Conservation (phyloP, 352 stramenopile genomes). For the Stramenopiles sp. region DNA sequence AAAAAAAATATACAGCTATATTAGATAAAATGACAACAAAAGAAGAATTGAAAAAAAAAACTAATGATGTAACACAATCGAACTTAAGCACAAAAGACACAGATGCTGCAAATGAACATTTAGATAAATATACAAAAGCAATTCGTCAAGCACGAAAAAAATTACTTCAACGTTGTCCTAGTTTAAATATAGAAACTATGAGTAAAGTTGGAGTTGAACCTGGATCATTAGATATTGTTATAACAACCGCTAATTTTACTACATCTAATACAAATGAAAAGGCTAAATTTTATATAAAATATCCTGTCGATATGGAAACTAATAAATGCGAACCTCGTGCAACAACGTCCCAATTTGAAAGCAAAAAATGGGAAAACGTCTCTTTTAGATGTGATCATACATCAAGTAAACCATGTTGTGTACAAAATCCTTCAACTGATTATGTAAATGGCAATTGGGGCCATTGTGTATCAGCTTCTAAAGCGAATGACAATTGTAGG, state of each 20-base stretch:
- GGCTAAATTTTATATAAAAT: background rate
- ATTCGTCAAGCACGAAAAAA: background rate
- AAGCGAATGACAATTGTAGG: background rate
- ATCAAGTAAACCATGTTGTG: background rate
- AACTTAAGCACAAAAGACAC: no score
- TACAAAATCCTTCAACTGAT: background rate
- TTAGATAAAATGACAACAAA: no score
- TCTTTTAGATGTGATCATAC: background rate
- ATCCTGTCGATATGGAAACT: background rate
- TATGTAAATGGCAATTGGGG: background rate
- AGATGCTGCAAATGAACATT: background rate
- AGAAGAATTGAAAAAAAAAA: no score
- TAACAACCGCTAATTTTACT: background rate
- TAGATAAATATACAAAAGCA: background rate
- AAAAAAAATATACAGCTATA: no score
- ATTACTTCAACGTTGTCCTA: background rate
- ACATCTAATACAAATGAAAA: background rate
- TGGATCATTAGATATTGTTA: background rate
- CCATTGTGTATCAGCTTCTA: background rate
- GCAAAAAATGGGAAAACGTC: background rate
- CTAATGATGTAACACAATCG: no score
- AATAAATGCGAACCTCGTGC: background rate
- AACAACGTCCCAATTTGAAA: background rate
- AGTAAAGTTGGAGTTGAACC: background rate
- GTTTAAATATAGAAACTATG: background rate